Evolutionary conservation across 2,329 filamentous ascomycete genomes (phyloP).

Genomic region (Xylaria sp.): DNA sequence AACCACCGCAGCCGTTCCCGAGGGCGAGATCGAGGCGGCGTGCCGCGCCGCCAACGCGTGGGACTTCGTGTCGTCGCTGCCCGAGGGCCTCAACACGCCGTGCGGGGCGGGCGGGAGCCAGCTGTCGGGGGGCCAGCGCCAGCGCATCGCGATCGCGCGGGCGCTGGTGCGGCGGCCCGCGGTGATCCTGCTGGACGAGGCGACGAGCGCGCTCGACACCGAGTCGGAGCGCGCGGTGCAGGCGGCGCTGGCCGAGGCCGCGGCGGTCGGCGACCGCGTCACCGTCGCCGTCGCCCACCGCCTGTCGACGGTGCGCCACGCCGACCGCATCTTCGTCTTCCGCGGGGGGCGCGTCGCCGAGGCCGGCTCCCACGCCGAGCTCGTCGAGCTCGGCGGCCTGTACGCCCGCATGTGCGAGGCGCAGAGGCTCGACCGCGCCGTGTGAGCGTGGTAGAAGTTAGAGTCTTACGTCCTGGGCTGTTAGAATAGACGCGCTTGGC

Average conservation of each 20-base stretch:
- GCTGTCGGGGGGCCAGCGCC: conserved; percentile 46
- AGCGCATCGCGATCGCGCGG: conserved; percentile 49
- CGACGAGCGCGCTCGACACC: conserved; percentile 20
- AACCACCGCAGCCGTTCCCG: background rate
- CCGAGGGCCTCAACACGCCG: conserved; percentile 49
- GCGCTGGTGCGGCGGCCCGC: conserved; percentile 45
- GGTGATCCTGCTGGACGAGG: conserved; percentile 49
- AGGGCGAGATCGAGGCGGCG: conserved; percentile 14
- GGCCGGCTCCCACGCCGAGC: conserved; percentile 54
- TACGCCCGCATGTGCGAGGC: conserved; percentile 55
- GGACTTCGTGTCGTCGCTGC: conserved; percentile 54
- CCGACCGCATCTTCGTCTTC: conserved; percentile 61
- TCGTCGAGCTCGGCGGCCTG: conserved; percentile 56
- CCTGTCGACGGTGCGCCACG: conserved; percentile 36
- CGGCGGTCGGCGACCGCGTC: conserved; percentile 14
- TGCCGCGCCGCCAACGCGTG: conserved; percentile 19
- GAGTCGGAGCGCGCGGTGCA: conserved; percentile 19
- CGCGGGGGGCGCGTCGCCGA: conserved; percentile 56
- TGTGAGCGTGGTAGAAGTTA: background rate
- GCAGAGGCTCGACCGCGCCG: background rate
- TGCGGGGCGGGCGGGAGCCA: conserved; percentile 49
- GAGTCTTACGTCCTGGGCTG: background rate
- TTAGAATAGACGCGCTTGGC: background rate
- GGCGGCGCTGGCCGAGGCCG: conserved; percentile 10
- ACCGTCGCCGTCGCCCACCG: conserved; percentile 33